Conservation (phyloP, 139 green algal genomes). For the Zygnema circumcarinatum region DNA sequence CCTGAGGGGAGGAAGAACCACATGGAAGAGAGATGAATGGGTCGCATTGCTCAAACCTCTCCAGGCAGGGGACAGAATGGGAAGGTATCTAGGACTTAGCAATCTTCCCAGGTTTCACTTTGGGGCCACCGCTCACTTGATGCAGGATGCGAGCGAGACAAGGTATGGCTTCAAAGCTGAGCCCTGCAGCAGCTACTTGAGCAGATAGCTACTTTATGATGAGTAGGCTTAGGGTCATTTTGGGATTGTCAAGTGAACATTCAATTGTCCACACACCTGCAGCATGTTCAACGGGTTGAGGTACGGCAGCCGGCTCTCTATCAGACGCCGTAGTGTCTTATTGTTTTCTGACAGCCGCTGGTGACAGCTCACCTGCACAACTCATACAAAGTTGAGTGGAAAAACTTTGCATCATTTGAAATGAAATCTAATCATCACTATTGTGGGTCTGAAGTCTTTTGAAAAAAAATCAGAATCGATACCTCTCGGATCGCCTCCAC, state of each 20-base stretch:
- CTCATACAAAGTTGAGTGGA: neutral
- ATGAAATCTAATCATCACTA: neutral
- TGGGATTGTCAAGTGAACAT: no score
- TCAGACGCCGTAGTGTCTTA: slow-evolving; percentile 49
- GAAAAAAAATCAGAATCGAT: neutral
- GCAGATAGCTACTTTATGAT: no score
- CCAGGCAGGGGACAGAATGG: no score
- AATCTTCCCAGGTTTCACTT: no score
- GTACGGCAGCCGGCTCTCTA: slow-evolving; percentile 45
- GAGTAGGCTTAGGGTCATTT: no score
- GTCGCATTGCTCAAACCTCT: neutral
- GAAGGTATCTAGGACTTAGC: no score
- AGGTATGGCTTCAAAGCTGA: no score
- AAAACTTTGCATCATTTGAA: neutral
- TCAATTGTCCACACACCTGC: slow-evolving; percentile 45
- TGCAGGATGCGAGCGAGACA: no score
- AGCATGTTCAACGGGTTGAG: slow-evolving; percentile 63
- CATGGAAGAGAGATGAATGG: neutral
- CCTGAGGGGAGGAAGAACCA: slow-evolving; percentile 30
- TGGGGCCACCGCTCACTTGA: no score
- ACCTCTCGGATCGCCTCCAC: slow-evolving; percentile 39
- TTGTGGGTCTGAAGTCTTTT: neutral
- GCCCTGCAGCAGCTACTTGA: no score
- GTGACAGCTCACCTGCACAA: slow-evolving; percentile 56
- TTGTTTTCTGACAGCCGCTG: slow-evolving; percentile 59